These are phyloP conservation scores for Chaetomium tenue DNA, from an alignment of 495 filamentous ascomycete species.

Conservation along the genomic window DNA sequence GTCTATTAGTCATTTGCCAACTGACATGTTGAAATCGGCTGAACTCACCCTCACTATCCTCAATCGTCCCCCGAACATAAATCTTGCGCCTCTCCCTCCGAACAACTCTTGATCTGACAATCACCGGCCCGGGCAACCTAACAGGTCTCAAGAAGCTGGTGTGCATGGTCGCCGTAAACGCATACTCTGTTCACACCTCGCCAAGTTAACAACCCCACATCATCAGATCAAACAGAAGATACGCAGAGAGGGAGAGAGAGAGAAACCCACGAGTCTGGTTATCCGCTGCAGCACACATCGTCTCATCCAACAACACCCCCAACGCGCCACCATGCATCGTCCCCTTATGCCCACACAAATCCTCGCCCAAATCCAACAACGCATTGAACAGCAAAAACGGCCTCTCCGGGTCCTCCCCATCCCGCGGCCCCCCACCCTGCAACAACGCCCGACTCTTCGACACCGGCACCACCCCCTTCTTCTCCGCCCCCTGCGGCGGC, in stretches of 20 bases:
- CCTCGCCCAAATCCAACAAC: slow-evolving; percentile 32
- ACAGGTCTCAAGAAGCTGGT: slow-evolving; percentile 23
- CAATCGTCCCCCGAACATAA: slow-evolving; percentile 24
- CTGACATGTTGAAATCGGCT: not conserved
- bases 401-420: slow-evolving; percentile 24
- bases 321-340: slow-evolving; percentile 30
- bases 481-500: not conserved
- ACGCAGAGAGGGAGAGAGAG: not conserved
- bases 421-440: slow-evolving; percentile 21
- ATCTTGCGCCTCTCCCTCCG: slow-evolving; percentile 28
- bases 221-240: not conserved
- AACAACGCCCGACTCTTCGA: slow-evolving; percentile 22
- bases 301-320: slow-evolving; percentile 30
- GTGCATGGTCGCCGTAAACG: slow-evolving; percentile 28
- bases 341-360: slow-evolving; percentile 20
- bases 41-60: slow-evolving; percentile 29
- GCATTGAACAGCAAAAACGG: slow-evolving; percentile 31
- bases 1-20: not conserved
- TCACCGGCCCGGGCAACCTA: slow-evolving; percentile 23
- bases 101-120: slow-evolving; percentile 27
- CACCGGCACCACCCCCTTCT: not conserved
- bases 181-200: slow-evolving; percentile 10
- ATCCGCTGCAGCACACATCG: slow-evolving; percentile 28
- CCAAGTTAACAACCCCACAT: not conserved
- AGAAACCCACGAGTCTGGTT: slow-evolving; percentile 20